Evolutionary conservation across 75 land plant genomes (phyloP).

Genomic region (Sequoia sempervirens): DNA sequence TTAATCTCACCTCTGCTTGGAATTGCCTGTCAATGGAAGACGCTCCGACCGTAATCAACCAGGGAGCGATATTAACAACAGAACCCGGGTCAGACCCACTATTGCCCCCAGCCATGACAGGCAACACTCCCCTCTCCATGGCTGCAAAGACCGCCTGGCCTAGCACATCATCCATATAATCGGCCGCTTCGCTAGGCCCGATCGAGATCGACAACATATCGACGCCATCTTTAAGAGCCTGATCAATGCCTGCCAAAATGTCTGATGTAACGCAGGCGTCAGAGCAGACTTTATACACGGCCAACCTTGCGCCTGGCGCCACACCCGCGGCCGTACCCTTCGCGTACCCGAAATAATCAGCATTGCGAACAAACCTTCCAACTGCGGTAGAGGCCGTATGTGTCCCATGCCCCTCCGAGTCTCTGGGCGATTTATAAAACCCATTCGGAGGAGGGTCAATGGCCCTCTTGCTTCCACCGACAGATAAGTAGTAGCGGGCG

Average conservation of each 20-base stretch:
- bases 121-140: slow-evolving; percentile 47
- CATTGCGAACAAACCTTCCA: slow-evolving; percentile 50
- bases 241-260: slow-evolving; percentile 49
- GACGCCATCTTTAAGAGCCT: slow-evolving; percentile 62
- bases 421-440: slow-evolving; percentile 21
- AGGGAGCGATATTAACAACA: slow-evolving; percentile 52
- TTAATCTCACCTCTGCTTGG: not conserved
- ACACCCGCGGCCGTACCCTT: slow-evolving; percentile 66
- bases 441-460: slow-evolving; percentile 21
- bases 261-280: slow-evolving; percentile 34
- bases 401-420: slow-evolving; percentile 74
- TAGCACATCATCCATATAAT: slow-evolving; percentile 28
- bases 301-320: slow-evolving; percentile 70
- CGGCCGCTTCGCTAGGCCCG: slow-evolving; percentile 28
- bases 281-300: slow-evolving; percentile 72
- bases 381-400: slow-evolving; percentile 78
- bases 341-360: slow-evolving; percentile 61
- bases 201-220: slow-evolving; percentile 63
- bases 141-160: slow-evolving; percentile 59
- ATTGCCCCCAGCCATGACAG: slow-evolving; percentile 61
- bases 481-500: slow-evolving; percentile 50
- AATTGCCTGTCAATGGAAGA: slow-evolving; percentile 46
- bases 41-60: slow-evolving; percentile 58
- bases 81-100: slow-evolving; percentile 22
- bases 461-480: no score